phyloP scores from a whole-genome alignment of 345 rosid species.

The rapeseed (Brassica napus) region DNA sequence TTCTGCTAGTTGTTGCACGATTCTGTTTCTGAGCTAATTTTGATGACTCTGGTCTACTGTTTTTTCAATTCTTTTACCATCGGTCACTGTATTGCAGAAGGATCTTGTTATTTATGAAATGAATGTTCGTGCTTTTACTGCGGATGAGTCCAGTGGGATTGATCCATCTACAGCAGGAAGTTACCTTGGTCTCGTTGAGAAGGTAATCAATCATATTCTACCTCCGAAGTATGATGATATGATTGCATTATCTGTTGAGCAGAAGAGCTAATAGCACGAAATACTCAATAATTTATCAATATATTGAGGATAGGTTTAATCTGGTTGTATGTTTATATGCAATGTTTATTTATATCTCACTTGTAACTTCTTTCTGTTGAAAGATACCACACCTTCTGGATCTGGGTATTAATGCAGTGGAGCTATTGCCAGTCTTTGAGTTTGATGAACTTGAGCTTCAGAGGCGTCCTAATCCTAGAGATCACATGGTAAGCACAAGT shows the following conservation, averaged over 20 bases:
- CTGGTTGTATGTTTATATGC: slow-evolving; percentile 17
- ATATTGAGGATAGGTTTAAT: background rate
- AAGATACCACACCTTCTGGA: slow-evolving; percentile 90
- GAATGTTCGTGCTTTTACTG: slow-evolving; percentile 95
- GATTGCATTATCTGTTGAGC: background rate
- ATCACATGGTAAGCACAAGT: slow-evolving; percentile 70
- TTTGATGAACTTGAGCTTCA: slow-evolving; percentile 94
- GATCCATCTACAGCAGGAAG: slow-evolving; percentile 67
- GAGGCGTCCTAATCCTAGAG: slow-evolving; percentile 83
- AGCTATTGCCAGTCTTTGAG: slow-evolving; percentile 87
- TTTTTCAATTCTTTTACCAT: background rate
- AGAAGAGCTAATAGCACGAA: background rate
- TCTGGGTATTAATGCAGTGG: slow-evolving; percentile 93
- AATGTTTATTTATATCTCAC: slow-evolving; percentile 32
- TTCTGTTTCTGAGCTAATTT: slow-evolving; percentile 12
- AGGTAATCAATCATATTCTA: slow-evolving; percentile 49
- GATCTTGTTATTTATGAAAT: slow-evolving; percentile 95
- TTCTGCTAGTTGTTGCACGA: background rate
- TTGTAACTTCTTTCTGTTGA: slow-evolving; percentile 24
- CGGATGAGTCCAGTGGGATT: slow-evolving; percentile 79
- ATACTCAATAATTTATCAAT: background rate
- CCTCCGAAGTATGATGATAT: background rate
- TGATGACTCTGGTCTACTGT: background rate
- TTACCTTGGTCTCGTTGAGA: slow-evolving; percentile 82
- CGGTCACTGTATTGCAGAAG: slow-evolving; percentile 55